Evolutionary conservation across 306 rosid species (phyloP).

Genomic region (Leucaena leucocephala): DNA sequence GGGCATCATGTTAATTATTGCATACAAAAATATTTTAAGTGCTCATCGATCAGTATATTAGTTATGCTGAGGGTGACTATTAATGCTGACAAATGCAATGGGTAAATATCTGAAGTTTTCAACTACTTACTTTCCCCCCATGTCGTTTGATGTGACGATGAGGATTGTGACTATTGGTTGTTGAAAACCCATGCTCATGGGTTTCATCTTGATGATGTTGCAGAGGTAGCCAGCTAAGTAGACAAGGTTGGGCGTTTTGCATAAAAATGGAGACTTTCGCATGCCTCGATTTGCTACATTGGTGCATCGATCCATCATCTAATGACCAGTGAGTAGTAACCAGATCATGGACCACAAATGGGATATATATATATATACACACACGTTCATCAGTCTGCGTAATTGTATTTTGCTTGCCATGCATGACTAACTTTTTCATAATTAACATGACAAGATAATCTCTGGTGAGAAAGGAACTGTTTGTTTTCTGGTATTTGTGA

Average conservation of each 20-base stretch:
- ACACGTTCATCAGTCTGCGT: not conserved
- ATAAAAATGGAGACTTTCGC: slow-evolving; percentile 29
- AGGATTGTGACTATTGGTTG: not conserved
- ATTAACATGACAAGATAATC: no score
- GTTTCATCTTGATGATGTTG: slow-evolving; percentile 6
- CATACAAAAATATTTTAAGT: not conserved
- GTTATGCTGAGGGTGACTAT: not conserved
- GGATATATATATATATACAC: no score
- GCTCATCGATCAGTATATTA: not conserved
- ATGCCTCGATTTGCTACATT: slow-evolving; percentile 27
- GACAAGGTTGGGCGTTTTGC: not conserved
- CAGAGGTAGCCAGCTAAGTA: not conserved
- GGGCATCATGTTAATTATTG: not conserved
- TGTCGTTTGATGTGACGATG: not conserved
- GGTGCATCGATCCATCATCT: slow-evolving; percentile 28
- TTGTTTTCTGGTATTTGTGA: not conserved
- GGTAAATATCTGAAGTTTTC: not conserved
- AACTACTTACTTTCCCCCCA: not conserved
- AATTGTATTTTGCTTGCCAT: not conserved
- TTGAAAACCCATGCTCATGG: not conserved
- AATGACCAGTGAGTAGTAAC: not conserved
- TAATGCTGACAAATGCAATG: not conserved
- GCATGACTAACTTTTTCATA: not conserved
- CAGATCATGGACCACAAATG: not conserved
- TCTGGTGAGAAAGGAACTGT: not conserved